phyloP scores from a whole-genome alignment of 2,329 filamentous ascomycete genomes.

The Trichoderma aggressivum region DNA sequence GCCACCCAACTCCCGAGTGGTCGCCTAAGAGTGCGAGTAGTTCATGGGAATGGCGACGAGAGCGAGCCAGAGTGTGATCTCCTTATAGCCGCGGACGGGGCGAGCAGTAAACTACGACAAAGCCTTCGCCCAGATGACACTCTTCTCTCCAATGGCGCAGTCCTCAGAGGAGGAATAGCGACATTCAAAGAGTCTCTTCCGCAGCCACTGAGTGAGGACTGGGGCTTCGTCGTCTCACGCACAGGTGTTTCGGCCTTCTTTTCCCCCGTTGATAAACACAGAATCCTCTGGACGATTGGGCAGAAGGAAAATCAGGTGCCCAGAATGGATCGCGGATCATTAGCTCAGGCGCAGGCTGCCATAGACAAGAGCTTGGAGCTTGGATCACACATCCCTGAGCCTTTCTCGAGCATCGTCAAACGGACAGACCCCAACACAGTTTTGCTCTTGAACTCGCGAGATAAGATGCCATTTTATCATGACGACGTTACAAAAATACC shows the following conservation, averaged over 20 bases:
- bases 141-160: slow-evolving; percentile 39
- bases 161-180: slow-evolving; percentile 38
- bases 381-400: slow-evolving; percentile 36
- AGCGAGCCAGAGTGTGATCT: slow-evolving; percentile 35
- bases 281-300: slow-evolving; percentile 43
- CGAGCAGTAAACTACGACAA: slow-evolving; percentile 40
- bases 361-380: slow-evolving; percentile 20
- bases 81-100: slow-evolving; percentile 45
- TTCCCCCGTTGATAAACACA: slow-evolving; percentile 41
- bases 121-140: slow-evolving; percentile 38
- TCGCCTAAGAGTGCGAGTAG: slow-evolving; percentile 25
- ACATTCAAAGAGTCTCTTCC: slow-evolving; percentile 35
- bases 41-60: neutral
- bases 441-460: slow-evolving; percentile 34
- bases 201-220: slow-evolving; percentile 34
- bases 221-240: slow-evolving; percentile 40
- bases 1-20: slow-evolving; percentile 25
- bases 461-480: slow-evolving; percentile 44
- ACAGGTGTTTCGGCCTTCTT: slow-evolving; percentile 42
- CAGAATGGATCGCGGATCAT: neutral
- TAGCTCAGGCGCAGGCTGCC: neutral
- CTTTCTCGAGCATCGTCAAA: slow-evolving; percentile 39
- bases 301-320: slow-evolving; percentile 19
- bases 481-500: slow-evolving; percentile 23
- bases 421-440: slow-evolving; percentile 37